phyloP scores from a whole-genome alignment of 495 filamentous ascomycete species.

The Glonium stellatum region DNA sequence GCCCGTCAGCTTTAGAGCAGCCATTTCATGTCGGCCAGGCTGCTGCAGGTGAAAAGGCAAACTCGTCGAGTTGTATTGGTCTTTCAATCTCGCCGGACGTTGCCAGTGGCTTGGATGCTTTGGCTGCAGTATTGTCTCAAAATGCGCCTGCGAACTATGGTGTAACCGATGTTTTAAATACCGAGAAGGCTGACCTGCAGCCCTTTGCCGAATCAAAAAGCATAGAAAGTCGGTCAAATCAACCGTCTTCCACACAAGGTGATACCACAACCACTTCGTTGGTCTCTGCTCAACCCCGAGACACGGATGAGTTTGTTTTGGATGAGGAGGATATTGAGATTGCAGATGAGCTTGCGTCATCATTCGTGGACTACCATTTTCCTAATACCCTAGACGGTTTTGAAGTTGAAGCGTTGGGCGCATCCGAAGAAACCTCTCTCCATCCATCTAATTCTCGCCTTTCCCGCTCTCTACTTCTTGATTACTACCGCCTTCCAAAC shows the following conservation, averaged over 20 bases:
- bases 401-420: conserved; percentile 4
- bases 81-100: conserved; percentile 16
- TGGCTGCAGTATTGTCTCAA: conserved; percentile 20
- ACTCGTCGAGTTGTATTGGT: background rate
- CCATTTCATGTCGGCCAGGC: no score
- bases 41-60: conserved; percentile 3
- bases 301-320: no score
- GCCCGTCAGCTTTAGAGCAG: conserved; percentile 2
- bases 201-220: background rate
- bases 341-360: no score
- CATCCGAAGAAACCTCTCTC: background rate
- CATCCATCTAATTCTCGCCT: background rate
- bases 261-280: background rate
- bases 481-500: conserved; percentile 22
- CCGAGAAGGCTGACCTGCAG: background rate
- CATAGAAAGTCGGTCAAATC: background rate
- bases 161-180: background rate
- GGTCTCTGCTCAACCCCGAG: no score
- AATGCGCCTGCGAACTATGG: background rate
- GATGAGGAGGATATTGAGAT: no score
- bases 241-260: background rate
- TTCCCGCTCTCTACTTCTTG: conserved; percentile 22
- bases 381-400: background rate
- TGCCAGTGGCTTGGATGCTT: conserved; percentile 16
- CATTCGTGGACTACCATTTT: no score